phyloP scores from a whole-genome alignment of 2,329 filamentous ascomycete species.

The Colletotrichum sp. region DNA sequence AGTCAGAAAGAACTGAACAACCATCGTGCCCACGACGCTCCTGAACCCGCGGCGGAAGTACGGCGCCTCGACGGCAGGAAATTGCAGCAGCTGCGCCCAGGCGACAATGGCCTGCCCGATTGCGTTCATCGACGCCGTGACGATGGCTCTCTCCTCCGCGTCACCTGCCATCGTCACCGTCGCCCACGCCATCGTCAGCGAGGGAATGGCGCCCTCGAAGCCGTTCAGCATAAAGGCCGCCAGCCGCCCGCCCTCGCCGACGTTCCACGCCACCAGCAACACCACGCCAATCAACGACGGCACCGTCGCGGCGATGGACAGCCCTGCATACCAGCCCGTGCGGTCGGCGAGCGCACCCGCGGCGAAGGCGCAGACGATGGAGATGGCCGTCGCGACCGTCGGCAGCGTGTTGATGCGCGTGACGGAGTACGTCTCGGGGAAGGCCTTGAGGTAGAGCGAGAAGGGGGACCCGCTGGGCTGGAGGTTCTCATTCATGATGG shows the following conservation, averaged over 20 bases:
- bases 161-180: conserved; percentile 40
- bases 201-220: conserved; percentile 38
- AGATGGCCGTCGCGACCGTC: conserved; percentile 42
- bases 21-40: conserved; percentile 34
- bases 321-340: conserved; percentile 38
- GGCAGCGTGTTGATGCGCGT: conserved; percentile 45
- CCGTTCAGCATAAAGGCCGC: conserved; percentile 42
- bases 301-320: conserved; percentile 32
- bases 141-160: conserved; percentile 44
- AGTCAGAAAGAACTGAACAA: conserved; percentile 32
- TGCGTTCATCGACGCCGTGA: conserved; percentile 47
- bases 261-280: conserved; percentile 38
- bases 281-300: conserved; percentile 36
- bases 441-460: conserved; percentile 43
- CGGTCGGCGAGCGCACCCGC: conserved; percentile 37
- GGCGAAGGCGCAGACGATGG: conserved; percentile 37
- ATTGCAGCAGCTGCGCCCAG: conserved; percentile 42
- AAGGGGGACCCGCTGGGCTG: conserved; percentile 38
- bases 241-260: conserved; percentile 39
- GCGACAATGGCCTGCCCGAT: conserved; percentile 46
- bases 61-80: conserved; percentile 38
- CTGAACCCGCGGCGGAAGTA: conserved; percentile 33
- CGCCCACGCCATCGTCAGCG: conserved; percentile 44
- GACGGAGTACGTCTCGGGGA: conserved; percentile 38
- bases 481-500: conserved; percentile 41